These are phyloP conservation scores for Peronospora farinosa DNA, from an alignment of 352 stramenopile genomes.

Conservation along the genomic window DNA sequence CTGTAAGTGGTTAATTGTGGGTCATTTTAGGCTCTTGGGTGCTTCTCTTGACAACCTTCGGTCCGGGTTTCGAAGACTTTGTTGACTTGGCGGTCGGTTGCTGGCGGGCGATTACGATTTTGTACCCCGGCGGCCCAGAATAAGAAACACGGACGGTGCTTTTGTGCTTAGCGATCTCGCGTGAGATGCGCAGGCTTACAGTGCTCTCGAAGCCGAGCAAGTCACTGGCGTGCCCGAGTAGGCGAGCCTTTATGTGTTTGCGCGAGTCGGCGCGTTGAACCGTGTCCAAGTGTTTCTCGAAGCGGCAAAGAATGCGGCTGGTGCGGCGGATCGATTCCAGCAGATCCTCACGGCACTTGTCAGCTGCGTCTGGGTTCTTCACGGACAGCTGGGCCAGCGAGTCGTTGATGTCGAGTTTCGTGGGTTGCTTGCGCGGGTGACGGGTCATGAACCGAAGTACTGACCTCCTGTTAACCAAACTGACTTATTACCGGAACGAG, in stretches of 20 bases:
- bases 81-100: too few relatives aligned
- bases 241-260: not conserved
- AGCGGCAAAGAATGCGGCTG: conserved; percentile 1
- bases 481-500: conserved; percentile 3
- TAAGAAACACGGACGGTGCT: too few relatives aligned
- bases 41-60: too few relatives aligned
- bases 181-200: conserved; percentile 1
- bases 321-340: not conserved
- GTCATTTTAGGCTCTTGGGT: not conserved
- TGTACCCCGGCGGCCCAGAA: too few relatives aligned
- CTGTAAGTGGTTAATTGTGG: not conserved
- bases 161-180: conserved; percentile 1
- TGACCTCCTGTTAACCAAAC: conserved; percentile 1
- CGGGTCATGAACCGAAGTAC: conserved; percentile 5
- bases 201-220: conserved; percentile 4
- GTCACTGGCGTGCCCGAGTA: not conserved
- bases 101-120: too few relatives aligned
- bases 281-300: not conserved
- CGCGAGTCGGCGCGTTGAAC: conserved; percentile 1
- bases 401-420: not conserved
- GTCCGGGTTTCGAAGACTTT: too few relatives aligned
- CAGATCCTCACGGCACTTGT: not conserved
- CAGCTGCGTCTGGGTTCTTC: not conserved
- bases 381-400: conserved; percentile 1
- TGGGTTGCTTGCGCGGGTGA: not conserved